Conservation (phyloP, 805 yeast species). For the Candida orba region DNA sequence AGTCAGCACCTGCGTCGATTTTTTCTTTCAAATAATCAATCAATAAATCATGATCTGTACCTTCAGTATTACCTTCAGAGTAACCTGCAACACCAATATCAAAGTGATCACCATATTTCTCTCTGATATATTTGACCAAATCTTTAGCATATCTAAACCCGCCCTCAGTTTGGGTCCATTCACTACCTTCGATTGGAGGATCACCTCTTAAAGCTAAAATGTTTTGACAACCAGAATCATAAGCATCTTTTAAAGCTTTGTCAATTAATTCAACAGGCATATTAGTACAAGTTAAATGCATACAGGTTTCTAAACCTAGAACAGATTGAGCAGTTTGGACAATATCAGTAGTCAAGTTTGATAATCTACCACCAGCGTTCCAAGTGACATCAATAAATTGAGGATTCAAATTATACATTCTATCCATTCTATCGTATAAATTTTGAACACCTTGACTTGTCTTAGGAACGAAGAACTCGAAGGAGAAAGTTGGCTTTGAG, state of each 20-base stretch:
- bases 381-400: constrained; percentile 93
- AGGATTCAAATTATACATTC: constrained; percentile 91
- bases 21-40: constrained; percentile 71
- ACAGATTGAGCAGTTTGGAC: constrained; percentile 87
- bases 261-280: constrained; percentile 81
- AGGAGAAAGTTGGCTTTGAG: constrained; percentile 70
- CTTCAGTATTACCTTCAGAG: constrained; percentile 97
- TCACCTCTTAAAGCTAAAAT: constrained; percentile 94
- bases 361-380: constrained; percentile 94
- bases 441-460: constrained; percentile 96
- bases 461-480: constrained; percentile 96
- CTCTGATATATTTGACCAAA: constrained; percentile 67
- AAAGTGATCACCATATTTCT: constrained; percentile 78
- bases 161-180: constrained; percentile 44
- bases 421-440: constrained; percentile 92
- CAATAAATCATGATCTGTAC: constrained; percentile 40
- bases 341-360: constrained; percentile 82
- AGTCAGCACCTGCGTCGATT: constrained; percentile 90
- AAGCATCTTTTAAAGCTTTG: constrained; percentile 78
- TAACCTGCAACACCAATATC: constrained; percentile 96
- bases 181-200: constrained; percentile 68
- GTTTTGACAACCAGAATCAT: constrained; percentile 88
- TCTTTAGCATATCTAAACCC: constrained; percentile 87
- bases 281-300: constrained; percentile 96
- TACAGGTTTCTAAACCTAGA: constrained; percentile 89